Evolutionary conservation across 2,329 filamentous ascomycete species (phyloP).

Genomic region (Fusarium sp.): DNA sequence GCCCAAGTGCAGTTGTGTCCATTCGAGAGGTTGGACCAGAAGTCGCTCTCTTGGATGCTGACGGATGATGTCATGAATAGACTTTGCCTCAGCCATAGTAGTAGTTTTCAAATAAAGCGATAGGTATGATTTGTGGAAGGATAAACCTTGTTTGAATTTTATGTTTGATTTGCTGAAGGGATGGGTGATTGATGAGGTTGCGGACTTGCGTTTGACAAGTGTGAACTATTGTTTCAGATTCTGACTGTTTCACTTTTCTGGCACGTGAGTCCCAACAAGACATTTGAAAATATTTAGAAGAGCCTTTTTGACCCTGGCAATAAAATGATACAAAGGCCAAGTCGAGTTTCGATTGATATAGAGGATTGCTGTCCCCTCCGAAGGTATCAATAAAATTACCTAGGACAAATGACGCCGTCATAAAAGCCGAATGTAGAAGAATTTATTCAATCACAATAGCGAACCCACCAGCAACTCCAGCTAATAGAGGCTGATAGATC

Average conservation of each 20-base stretch:
- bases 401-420: background rate
- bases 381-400: too few species aligned
- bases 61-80: conserved; percentile 41
- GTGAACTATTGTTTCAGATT: conserved; percentile 2
- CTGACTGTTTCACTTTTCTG: conserved; percentile 17
- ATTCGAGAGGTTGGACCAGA: conserved; percentile 45
- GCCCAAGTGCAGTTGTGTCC: conserved; percentile 38
- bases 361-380: background rate
- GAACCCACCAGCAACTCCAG: background rate
- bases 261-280: conserved; percentile 25
- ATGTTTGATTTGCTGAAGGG: background rate
- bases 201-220: background rate
- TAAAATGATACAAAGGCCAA: background rate
- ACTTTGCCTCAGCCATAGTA: conserved; percentile 15
- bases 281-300: background rate
- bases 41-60: conserved; percentile 46
- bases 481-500: too few species aligned
- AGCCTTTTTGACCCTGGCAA: background rate
- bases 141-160: background rate
- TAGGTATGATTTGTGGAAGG: background rate
- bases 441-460: background rate
- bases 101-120: accelerated
- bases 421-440: background rate
- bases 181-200: background rate
- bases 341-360: background rate